These are phyloP conservation scores for Umbelopsis sp. DNA, from an alignment of 192 early-diverging fungal species.

Conservation along the genomic window DNA sequence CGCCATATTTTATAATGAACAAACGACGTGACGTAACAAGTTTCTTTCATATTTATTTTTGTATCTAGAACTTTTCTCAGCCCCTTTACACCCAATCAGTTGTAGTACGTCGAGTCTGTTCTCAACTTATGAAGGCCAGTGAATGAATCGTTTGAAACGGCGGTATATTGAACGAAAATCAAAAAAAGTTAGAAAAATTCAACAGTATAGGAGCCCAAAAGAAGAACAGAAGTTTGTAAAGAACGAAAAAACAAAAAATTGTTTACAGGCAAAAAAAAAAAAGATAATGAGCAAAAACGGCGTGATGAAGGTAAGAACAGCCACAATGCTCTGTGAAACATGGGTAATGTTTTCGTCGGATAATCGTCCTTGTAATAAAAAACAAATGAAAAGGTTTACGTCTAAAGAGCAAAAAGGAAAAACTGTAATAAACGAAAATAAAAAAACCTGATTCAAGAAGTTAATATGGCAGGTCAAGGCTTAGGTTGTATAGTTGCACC, in stretches of 20 bases:
- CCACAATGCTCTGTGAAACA: background rate
- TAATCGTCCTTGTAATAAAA: background rate
- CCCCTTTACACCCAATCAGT: background rate
- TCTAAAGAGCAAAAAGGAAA: background rate
- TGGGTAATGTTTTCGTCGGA: background rate
- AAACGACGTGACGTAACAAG: background rate
- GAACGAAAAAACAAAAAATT: background rate
- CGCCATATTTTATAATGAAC: background rate
- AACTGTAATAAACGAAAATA: background rate
- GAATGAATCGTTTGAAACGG: background rate
- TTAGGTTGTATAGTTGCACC: background rate
- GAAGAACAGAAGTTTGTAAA: background rate
- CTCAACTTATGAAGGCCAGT: background rate
- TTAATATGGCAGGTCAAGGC: background rate
- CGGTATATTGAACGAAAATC: constrained; percentile 13
- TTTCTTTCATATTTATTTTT: background rate
- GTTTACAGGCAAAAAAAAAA: constrained; percentile 16
- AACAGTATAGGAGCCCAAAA: constrained; percentile 6
- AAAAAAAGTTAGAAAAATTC: background rate
- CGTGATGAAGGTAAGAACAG: constrained; percentile 2
- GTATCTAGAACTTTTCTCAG: background rate
- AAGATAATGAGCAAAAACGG: background rate
- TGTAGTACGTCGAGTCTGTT: no score
- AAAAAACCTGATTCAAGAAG: background rate
- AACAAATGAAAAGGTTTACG: background rate